These are phyloP conservation scores for Plectosphaerella plurivora DNA, from an alignment of 2,329 filamentous ascomycete species.

Conservation along the genomic window DNA sequence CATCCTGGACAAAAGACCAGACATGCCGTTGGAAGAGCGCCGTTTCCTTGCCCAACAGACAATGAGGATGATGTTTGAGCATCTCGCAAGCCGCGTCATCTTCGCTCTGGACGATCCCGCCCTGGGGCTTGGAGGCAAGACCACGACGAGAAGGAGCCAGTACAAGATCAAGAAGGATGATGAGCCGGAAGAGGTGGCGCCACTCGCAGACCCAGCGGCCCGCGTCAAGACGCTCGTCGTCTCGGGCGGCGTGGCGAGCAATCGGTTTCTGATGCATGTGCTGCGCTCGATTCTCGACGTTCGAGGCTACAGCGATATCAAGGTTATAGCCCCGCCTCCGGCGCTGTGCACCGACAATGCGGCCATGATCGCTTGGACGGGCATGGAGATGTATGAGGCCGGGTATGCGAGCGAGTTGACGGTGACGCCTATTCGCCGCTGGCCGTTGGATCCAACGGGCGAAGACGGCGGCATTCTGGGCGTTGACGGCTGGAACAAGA, in stretches of 20 bases:
- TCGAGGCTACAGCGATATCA: constrained; percentile 59
- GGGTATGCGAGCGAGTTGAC: constrained; percentile 64
- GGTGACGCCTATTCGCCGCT: constrained; percentile 60
- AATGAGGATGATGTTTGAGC: constrained; percentile 83
- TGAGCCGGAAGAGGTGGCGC: no score
- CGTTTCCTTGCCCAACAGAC: constrained; percentile 64
- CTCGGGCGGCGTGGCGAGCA: constrained; percentile 87
- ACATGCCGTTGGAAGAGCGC: constrained; percentile 55
- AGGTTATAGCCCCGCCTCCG: constrained; percentile 69
- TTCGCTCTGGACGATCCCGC: constrained; percentile 50
- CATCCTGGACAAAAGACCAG: constrained; percentile 34
- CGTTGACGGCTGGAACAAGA: constrained; percentile 39
- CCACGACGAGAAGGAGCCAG: not conserved
- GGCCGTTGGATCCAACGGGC: constrained; percentile 63
- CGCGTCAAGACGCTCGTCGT: constrained; percentile 66
- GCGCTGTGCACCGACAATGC: constrained; percentile 90
- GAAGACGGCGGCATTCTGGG: constrained; percentile 66
- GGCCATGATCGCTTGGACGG: constrained; percentile 95
- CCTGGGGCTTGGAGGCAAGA: constrained; percentile 17
- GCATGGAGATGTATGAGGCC: constrained; percentile 82
- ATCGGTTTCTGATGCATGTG: constrained; percentile 71
- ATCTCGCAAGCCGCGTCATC: constrained; percentile 71
- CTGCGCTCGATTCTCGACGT: constrained; percentile 52
- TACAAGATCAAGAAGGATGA: no score
- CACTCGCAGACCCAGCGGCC: not conserved